Evolutionary conservation across 2,329 filamentous ascomycete genomes (phyloP).

Genomic region (Beauveria bassiana): DNA sequence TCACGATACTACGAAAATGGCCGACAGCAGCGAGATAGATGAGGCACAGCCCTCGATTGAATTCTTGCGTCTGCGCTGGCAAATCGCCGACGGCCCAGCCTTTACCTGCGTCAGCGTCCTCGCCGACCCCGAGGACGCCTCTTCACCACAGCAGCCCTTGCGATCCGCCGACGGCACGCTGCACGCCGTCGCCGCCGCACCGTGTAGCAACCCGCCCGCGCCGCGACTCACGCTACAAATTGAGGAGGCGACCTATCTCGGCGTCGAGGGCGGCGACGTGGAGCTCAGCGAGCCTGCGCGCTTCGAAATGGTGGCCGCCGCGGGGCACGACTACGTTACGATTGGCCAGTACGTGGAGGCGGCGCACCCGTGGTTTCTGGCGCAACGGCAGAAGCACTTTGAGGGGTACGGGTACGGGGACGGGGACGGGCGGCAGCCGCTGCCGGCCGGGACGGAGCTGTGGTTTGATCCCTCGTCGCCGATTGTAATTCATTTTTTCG

Average conservation of each 20-base stretch:
- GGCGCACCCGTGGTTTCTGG: conserved; percentile 3
- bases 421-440: neutral
- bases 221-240: neutral
- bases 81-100: conserved; percentile 2
- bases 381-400: neutral
- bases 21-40: neutral
- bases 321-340: neutral
- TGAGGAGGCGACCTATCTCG: neutral
- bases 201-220: neutral
- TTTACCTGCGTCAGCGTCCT: neutral
- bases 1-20: neutral
- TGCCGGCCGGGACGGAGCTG: conserved; percentile 3
- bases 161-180: neutral
- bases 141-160: neutral
- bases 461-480: conserved; percentile 8
- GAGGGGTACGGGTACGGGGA: neutral
- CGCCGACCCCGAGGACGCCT: neutral
- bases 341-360: neutral
- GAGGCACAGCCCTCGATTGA: neutral
- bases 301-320: neutral
- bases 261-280: neutral
- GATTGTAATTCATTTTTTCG: neutral
- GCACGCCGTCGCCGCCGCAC: neutral
- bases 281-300: neutral
- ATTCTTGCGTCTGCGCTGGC: conserved; percentile 4